Percentiles rank a stretch among this genome's conserved stretches.
Conservation (phyloP, 805 yeast genomes). For the Suhomyces canberraensis region DNA sequence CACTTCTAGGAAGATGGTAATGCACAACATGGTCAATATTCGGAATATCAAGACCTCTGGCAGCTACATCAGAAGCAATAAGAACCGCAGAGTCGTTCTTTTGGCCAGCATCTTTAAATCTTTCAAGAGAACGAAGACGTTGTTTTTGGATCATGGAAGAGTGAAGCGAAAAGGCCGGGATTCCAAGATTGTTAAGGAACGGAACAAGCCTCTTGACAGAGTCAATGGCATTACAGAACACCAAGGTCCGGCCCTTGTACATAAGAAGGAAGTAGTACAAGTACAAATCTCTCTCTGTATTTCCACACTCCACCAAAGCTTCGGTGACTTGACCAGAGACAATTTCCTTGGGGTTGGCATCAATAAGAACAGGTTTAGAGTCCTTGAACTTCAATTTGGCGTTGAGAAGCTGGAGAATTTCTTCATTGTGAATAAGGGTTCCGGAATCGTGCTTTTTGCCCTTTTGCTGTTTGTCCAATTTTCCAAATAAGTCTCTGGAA, state of each 20-base stretch:
- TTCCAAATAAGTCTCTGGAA: conserved; percentile 74
- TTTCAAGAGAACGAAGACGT: conserved; percentile 79
- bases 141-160: conserved; percentile 95
- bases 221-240: conserved; percentile 94
- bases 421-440: conserved; percentile 46
- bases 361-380: conserved; percentile 65
- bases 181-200: conserved; percentile 61
- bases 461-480: conserved; percentile 45
- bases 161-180: conserved; percentile 76
- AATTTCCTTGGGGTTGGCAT: conserved; percentile 80
- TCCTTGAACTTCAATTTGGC: conserved; percentile 69
- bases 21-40: conserved; percentile 91
- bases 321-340: conserved; percentile 76
- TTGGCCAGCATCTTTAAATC: conserved; percentile 56
- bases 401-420: conserved; percentile 62
- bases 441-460: conserved; percentile 25
- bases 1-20: conserved; percentile 90
- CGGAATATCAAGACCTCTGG: conserved; percentile 93
- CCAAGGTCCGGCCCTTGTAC: conserved; percentile 86
- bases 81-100: conserved; percentile 59
- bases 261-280: conserved; percentile 80
- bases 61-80: conserved; percentile 96
- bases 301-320: conserved; percentile 86
- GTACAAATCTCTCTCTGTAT: conserved; percentile 85
- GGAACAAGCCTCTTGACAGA: conserved; percentile 85